Conservation (phyloP, 2,329 filamentous ascomycete genomes). For the Fusarium austroafricanum region DNA sequence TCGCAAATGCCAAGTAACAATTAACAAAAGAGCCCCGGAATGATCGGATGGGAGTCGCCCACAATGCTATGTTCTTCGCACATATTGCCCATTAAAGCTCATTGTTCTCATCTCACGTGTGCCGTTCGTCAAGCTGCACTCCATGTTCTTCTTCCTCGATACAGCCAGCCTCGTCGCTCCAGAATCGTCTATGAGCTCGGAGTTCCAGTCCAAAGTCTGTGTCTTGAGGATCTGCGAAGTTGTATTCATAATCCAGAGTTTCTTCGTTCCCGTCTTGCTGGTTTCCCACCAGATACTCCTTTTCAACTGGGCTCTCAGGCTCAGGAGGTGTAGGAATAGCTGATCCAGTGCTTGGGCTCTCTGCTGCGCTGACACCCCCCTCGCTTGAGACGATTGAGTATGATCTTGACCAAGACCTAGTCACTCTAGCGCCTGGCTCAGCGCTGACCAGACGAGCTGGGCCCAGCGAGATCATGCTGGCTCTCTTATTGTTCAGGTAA, state of each 20-base stretch:
- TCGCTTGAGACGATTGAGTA: constrained; percentile 53
- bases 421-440: constrained; percentile 33
- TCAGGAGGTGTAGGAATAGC: constrained; percentile 54
- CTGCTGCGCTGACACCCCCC: constrained; percentile 51
- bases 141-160: constrained; percentile 54
- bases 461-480: constrained; percentile 40
- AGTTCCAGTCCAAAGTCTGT: constrained; percentile 52
- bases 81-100: constrained; percentile 17
- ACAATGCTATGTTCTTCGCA: constrained; percentile 18
- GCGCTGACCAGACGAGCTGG: constrained; percentile 38
- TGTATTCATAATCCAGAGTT: constrained; percentile 47
- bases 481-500: constrained; percentile 38
- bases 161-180: constrained; percentile 50
- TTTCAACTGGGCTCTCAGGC: constrained; percentile 49
- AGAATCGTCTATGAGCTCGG: constrained; percentile 51
- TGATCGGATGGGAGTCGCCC: constrained; percentile 16
- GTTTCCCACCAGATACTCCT: constrained; percentile 42
- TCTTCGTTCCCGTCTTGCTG: constrained; percentile 40
- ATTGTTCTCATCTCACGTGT: constrained; percentile 39
- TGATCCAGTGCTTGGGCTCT: constrained; percentile 52
- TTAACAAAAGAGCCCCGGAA: constrained; percentile 30
- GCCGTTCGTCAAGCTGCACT: constrained; percentile 39
- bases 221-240: constrained; percentile 47
- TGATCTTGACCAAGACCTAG: constrained; percentile 43
- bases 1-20: not conserved